Percentiles rank a stretch among this genome's conserved stretches.
Evolutionary conservation across 2,329 filamentous ascomycete species (phyloP).

Genomic region (Camillea tinctor): DNA sequence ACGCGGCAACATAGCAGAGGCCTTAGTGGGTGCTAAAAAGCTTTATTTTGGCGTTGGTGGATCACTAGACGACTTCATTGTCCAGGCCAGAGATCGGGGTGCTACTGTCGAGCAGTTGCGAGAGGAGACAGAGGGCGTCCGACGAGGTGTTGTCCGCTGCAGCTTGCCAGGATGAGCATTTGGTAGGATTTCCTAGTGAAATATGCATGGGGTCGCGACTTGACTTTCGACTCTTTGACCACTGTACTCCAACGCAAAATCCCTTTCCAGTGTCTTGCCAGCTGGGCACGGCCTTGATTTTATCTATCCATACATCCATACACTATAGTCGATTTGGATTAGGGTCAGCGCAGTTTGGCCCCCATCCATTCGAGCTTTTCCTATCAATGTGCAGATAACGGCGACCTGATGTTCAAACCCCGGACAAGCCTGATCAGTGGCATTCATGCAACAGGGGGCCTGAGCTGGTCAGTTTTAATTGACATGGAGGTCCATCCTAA

Average conservation of each 20-base stretch:
- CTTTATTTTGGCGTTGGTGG: constrained; percentile 85
- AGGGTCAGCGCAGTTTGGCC: neutral
- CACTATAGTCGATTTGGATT: neutral
- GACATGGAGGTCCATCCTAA: neutral
- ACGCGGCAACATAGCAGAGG: constrained; percentile 48
- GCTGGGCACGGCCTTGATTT: neutral
- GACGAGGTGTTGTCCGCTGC: constrained; percentile 59
- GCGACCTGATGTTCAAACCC: neutral
- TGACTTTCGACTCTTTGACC: neutral
- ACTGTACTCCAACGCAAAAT: neutral
- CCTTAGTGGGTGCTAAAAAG: constrained; percentile 72
- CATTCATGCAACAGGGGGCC: neutral
- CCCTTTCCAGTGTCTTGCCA: neutral
- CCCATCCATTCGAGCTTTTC: neutral
- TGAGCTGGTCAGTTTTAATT: neutral
- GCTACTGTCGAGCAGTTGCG: constrained; percentile 49
- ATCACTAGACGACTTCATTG: constrained; percentile 72
- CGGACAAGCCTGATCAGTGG: neutral
- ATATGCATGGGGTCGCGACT: neutral
- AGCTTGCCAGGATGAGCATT: constrained; percentile 28
- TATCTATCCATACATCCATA: neutral
- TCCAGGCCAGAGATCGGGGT: constrained; percentile 49
- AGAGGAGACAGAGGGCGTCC: constrained; percentile 61
- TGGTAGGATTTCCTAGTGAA: neutral
- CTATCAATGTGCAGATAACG: neutral